Evolutionary conservation across 805 yeast genomes (phyloP).

Genomic region (Wickerhamiella azymoides): DNA sequence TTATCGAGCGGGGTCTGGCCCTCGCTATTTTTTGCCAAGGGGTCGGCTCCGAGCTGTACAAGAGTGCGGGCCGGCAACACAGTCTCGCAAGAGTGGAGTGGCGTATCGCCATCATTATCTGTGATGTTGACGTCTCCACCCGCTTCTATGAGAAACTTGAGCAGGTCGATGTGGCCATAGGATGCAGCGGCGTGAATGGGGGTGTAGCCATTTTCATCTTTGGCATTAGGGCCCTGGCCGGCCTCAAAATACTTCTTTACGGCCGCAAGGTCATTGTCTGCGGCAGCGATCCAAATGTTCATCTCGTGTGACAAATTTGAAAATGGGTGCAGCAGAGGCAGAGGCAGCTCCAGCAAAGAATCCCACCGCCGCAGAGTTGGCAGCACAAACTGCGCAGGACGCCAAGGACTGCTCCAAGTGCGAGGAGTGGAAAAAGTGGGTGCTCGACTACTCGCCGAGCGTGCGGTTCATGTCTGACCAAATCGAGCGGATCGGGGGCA

Average conservation of each 20-base stretch:
- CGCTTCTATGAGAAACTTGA: constrained; percentile 38
- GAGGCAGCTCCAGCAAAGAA: background rate
- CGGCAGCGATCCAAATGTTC: constrained; percentile 94
- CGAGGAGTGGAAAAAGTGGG: constrained; percentile 66
- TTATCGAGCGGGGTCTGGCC: constrained; percentile 62
- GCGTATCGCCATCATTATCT: constrained; percentile 90
- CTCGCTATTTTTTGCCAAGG: constrained; percentile 48
- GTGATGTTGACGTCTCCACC: constrained; percentile 74
- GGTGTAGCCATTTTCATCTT: constrained; percentile 90
- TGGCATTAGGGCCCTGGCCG: constrained; percentile 52
- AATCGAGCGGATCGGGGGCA: constrained; percentile 51
- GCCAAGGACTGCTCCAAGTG: constrained; percentile 62
- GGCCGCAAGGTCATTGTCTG: constrained; percentile 54
- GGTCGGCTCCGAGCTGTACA: constrained; percentile 58
- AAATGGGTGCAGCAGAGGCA: background rate
- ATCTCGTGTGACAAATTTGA: background rate
- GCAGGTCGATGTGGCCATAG: constrained; percentile 63
- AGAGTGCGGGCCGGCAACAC: constrained; percentile 47
- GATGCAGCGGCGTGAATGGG: constrained; percentile 97
- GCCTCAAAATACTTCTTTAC: constrained; percentile 44
- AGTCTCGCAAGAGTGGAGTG: constrained; percentile 81
- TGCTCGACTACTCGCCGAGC: constrained; percentile 58
- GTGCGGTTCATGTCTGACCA: constrained; percentile 80
- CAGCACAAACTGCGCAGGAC: constrained; percentile 23
- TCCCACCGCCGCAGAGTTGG: background rate